Evolutionary conservation across 225 moss, liverwort and hornwort genomes (phyloP), one percentile per base, ranked within the genome.

Genomic region (Physcomitrium patens): DNA sequence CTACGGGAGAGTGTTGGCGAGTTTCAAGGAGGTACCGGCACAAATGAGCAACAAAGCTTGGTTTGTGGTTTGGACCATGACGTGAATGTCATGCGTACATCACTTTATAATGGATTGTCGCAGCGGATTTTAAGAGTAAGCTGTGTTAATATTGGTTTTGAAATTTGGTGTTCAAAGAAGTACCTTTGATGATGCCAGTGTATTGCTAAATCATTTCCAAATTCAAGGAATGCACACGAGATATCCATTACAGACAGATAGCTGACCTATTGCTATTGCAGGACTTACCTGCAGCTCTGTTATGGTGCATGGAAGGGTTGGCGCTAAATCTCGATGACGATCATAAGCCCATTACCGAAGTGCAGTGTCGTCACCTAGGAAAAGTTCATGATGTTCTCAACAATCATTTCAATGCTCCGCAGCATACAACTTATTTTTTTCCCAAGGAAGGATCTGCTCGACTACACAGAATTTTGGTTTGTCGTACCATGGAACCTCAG

Each of bases 231-330:
- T 24, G 12, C 44, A 19, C 15, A 44, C 70, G 45, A n/a, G 45
- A 12, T 58, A n/a, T 70, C 8, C 3, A 60, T 10, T 14, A 71
- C 28, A 47, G 48, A 24, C 28, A 60, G 7, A n/a, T 37, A 17
- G 27, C 43, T 69, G 43, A 63, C 60, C 46, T 16, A 28, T n/a
- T 56, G 9, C 63, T 71, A 45, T 60, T 73, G 71, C 82, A 86
- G 85, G 82, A 86, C 67, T 79, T 79, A 45, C 76, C 82, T 16
- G 71, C 65, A 52, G 79, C 85, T 48, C 68, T 86, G 7, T 76
- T 86, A 65, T 86, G 82, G 71, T 73, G 78, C 73, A 73, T 86
- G 85, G 82, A 79, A 76, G 82, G 73, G 59, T 68, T 77, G 60
- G 82, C 67, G 26, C 54, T 86, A 3, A 76, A 79, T 63, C 75